These are phyloP conservation scores for Sugiyamaella castrensis DNA, from an alignment of 1,139 yeast species.

Conservation along the genomic window DNA sequence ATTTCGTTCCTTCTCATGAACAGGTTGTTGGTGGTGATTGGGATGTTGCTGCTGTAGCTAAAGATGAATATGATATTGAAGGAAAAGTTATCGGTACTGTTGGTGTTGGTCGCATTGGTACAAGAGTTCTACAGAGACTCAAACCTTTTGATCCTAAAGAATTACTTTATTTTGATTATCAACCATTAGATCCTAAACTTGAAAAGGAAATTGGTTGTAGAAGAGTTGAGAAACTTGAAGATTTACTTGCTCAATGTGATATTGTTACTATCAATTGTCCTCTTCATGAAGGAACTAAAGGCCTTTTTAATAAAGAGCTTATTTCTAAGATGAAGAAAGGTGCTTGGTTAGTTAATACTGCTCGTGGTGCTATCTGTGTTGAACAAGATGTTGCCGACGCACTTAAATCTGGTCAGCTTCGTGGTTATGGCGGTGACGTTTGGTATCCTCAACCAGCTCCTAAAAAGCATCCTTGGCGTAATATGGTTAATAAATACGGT, in stretches of 20 bases:
- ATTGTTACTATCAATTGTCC: constrained; percentile 79
- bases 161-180: constrained; percentile 73
- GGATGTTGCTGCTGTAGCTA: constrained; percentile 79
- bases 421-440: constrained; percentile 84
- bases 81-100: constrained; percentile 74
- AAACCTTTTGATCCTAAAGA: constrained; percentile 74
- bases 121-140: constrained; percentile 68
- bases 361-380: constrained; percentile 77
- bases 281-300: constrained; percentile 65
- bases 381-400: constrained; percentile 77
- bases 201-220: constrained; percentile 57
- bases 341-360: constrained; percentile 76
- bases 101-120: constrained; percentile 83
- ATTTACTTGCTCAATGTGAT: constrained; percentile 65
- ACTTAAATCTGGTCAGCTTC: constrained; percentile 60
- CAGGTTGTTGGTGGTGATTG: constrained; percentile 60
- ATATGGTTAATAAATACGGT: constrained; percentile 60
- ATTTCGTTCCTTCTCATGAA: constrained; percentile 76
- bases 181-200: constrained; percentile 57
- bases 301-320: constrained; percentile 64
- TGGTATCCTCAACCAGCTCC: constrained; percentile 81
- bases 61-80: constrained; percentile 71
- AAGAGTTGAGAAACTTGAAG: constrained; percentile 63
- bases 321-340: constrained; percentile 74
- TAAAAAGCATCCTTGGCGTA: constrained; percentile 71